Conservation (phyloP, 805 yeast genomes). For the Helenozyma baotianmanensis region DNA sequence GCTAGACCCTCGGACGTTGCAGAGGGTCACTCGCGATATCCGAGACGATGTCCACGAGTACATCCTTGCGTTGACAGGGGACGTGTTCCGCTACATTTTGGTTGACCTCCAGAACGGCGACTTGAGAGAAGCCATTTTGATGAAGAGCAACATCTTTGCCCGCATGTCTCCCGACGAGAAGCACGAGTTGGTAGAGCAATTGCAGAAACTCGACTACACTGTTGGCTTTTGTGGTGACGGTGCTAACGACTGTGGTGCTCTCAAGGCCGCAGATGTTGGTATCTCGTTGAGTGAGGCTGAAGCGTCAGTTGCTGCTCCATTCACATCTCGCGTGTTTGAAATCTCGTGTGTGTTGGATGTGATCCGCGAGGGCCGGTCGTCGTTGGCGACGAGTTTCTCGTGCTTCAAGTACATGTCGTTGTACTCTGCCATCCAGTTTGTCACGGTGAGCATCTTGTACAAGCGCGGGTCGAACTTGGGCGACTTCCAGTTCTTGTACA, state of each 20-base stretch:
- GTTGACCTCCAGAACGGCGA: constrained; percentile 43
- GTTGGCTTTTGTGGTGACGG: constrained; percentile 99
- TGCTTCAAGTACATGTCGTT: constrained; percentile 98
- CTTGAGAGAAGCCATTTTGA: constrained; percentile 52
- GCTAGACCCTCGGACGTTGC: constrained; percentile 62
- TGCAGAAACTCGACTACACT: constrained; percentile 81
- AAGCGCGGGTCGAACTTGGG: constrained; percentile 89
- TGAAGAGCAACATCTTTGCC: constrained; percentile 78
- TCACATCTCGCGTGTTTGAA: constrained; percentile 85
- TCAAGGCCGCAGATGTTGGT: constrained; percentile 97
- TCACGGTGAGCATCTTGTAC: constrained; percentile 80
- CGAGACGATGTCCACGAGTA: constrained; percentile 36
- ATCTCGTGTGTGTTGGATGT: constrained; percentile 90
- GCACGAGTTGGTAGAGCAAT: constrained; percentile 86
- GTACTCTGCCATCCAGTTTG: constrained; percentile 93
- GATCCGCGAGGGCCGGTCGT: constrained; percentile 90
- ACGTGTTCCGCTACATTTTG: constrained; percentile 74
- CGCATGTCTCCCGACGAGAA: constrained; percentile 99
- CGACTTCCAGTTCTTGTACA: constrained; percentile 93
- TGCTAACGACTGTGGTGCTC: constrained; percentile 98
- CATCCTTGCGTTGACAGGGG: constrained; percentile 87
- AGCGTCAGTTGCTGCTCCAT: constrained; percentile 98
- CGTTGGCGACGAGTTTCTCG: constrained; percentile 90
- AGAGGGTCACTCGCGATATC: constrained; percentile 32
- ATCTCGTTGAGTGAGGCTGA: constrained; percentile 95